phyloP scores from a whole-genome alignment of 1,284 basidiomycete species.

The Ceratobasidium papillatum region DNA sequence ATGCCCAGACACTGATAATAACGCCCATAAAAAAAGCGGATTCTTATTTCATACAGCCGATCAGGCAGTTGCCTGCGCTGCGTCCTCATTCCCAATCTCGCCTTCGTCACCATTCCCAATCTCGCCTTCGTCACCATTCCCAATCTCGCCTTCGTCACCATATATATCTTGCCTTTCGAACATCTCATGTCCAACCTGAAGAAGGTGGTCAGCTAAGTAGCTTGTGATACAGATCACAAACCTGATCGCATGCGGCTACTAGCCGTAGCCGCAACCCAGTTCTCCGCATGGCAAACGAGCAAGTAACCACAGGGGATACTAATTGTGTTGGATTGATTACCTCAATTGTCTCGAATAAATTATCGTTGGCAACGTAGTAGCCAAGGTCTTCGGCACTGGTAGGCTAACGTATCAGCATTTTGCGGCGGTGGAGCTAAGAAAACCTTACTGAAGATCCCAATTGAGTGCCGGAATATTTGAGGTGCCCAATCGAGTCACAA shows the following conservation, averaged over 20 bases:
- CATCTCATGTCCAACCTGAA: not conserved
- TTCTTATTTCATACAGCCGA: no score
- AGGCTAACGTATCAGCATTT: not conserved
- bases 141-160: no score
- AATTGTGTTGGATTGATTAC: not conserved
- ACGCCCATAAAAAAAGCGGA: no score
- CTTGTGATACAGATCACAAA: not conserved
- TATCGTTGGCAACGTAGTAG: not conserved
- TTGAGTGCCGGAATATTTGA: not conserved
- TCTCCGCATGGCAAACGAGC: not conserved
- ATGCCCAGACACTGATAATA: no score
- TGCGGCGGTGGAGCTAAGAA: not conserved
- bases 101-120: no score
- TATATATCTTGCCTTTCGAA: not conserved
- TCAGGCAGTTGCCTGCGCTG: no score
- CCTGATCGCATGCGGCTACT: not conserved
- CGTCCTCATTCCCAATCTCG: no score
- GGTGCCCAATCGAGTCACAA: not conserved
- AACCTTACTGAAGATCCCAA: not conserved
- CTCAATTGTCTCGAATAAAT: not conserved
- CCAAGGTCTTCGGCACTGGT: not conserved
- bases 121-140: no score
- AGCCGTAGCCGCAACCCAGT: not conserved
- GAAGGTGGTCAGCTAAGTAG: no score
- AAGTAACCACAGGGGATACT: not conserved